Percentiles rank a stretch among this genome's conserved stretches.
Evolutionary conservation across 1,139 yeast species (phyloP).

Genomic region (Saccharomyces hybrid): DNA sequence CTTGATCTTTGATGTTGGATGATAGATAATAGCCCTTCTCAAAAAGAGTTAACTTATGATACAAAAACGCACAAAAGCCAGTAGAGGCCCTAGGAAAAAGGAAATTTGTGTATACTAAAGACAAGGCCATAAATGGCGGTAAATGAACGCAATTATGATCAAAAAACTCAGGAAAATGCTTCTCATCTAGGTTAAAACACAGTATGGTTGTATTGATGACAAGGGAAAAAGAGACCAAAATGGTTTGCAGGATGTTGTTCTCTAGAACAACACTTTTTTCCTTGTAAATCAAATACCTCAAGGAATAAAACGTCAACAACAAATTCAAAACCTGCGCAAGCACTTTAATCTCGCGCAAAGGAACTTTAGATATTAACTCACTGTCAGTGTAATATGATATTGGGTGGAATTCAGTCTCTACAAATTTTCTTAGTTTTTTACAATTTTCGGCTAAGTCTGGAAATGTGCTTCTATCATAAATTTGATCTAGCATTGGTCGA

Average conservation of each 20-base stretch:
- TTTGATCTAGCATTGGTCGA: slow-evolving; percentile 15
- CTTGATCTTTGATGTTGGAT: not conserved
- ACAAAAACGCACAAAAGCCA: slow-evolving; percentile 13
- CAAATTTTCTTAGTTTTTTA: slow-evolving; percentile 10
- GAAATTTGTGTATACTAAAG: slow-evolving; percentile 1
- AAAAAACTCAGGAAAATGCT: not conserved
- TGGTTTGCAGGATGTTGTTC: slow-evolving; percentile 1
- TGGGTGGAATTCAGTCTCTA: slow-evolving; percentile 19
- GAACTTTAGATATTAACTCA: slow-evolving; percentile 7
- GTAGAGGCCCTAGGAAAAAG: slow-evolving; percentile 10
- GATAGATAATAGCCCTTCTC: slow-evolving; percentile 11
- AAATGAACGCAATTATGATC: not conserved
- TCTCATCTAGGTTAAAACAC: slow-evolving; percentile 7
- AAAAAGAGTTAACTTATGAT: slow-evolving; percentile 16
- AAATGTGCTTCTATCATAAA: slow-evolving; percentile 8
- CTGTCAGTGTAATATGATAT: slow-evolving; percentile 14
- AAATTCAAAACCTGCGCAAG: slow-evolving; percentile 2
- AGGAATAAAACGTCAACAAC: not conserved
- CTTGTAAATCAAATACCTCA: not conserved
- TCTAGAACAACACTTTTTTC: not conserved
- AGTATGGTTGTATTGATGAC: slow-evolving; percentile 4
- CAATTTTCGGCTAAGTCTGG: slow-evolving; percentile 15
- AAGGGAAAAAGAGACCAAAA: slow-evolving; percentile 4
- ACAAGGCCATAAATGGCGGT: slow-evolving; percentile 3
- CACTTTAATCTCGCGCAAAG: slow-evolving; percentile 10